phyloP scores from a whole-genome alignment of 805 yeast species.

The Kregervanrija fluxuum region DNA sequence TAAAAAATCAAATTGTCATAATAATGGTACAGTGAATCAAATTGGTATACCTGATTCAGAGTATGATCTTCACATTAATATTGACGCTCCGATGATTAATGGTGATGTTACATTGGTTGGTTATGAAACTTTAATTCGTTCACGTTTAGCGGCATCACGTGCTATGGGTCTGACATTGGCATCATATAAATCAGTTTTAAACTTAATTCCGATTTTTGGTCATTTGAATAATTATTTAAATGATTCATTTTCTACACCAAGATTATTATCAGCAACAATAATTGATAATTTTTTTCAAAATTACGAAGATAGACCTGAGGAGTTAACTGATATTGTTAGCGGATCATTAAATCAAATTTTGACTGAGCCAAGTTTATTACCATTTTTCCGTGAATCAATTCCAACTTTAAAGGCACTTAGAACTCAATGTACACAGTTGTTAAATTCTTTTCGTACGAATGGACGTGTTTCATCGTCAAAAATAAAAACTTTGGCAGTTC shows the following conservation, averaged over 20 bases:
- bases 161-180: slow-evolving; percentile 69
- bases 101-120: slow-evolving; percentile 91
- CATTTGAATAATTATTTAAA: slow-evolving; percentile 36
- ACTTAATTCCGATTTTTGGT: slow-evolving; percentile 33
- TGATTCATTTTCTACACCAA: slow-evolving; percentile 73
- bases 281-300: slow-evolving; percentile 50
- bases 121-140: slow-evolving; percentile 59
- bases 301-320: too few species aligned
- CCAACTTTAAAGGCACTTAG: slow-evolving; percentile 82
- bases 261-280: slow-evolving; percentile 60
- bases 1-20: slow-evolving; percentile 3
- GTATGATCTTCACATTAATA: slow-evolving; percentile 60
- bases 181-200: slow-evolving; percentile 32
- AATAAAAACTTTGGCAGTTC: slow-evolving; percentile 76
- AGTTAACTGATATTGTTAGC: too few species aligned
- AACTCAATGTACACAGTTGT: slow-evolving; percentile 77
- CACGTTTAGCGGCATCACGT: slow-evolving; percentile 67
- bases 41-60: slow-evolving; percentile 44
- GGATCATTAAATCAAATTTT: slow-evolving; percentile 29
- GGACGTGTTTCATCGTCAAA: slow-evolving; percentile 68
- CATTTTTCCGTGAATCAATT: slow-evolving; percentile 72
- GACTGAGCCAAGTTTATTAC: slow-evolving; percentile 36
- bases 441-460: slow-evolving; percentile 67
- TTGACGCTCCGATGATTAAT: slow-evolving; percentile 84
- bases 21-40: slow-evolving; percentile 17